Conservation (phyloP, 2,329 filamentous ascomycete species). For the Pseudogymnoascus sp. region DNA sequence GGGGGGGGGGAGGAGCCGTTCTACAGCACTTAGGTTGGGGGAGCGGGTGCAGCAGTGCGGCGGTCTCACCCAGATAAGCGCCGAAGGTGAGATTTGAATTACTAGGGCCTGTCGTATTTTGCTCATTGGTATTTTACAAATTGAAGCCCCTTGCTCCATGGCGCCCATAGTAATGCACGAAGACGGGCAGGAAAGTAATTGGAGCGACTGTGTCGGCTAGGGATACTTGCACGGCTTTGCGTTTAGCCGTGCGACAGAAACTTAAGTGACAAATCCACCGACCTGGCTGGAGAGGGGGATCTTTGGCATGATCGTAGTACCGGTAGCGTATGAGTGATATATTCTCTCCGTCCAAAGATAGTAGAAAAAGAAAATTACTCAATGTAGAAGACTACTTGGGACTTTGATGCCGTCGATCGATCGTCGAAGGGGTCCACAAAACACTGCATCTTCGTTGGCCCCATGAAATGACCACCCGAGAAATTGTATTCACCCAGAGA, state of each 20-base stretch:
- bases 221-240: not conserved
- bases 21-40: conserved; percentile 4
- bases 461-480: not conserved
- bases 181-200: not conserved
- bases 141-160: not conserved
- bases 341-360: not conserved
- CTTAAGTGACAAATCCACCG: not conserved
- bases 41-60: not conserved
- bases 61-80: not conserved
- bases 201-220: not conserved
- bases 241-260: conserved; percentile 1
- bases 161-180: not conserved
- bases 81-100: not conserved
- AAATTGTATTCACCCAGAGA: not conserved
- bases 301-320: not conserved
- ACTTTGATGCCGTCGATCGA: not conserved
- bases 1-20: not conserved
- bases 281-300: not conserved
- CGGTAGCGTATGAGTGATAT: not conserved
- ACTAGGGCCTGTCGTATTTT: not conserved
- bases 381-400: not conserved
- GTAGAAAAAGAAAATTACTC: not conserved
- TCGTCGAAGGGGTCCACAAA: not conserved
- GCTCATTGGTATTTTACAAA: not conserved
- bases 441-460: not conserved